A percentile compares a stretch with the other conserved stretches of the same genome.
phyloP scores from a whole-genome alignment of 208 protist genomes.

The Porcisia hertigi region DNA sequence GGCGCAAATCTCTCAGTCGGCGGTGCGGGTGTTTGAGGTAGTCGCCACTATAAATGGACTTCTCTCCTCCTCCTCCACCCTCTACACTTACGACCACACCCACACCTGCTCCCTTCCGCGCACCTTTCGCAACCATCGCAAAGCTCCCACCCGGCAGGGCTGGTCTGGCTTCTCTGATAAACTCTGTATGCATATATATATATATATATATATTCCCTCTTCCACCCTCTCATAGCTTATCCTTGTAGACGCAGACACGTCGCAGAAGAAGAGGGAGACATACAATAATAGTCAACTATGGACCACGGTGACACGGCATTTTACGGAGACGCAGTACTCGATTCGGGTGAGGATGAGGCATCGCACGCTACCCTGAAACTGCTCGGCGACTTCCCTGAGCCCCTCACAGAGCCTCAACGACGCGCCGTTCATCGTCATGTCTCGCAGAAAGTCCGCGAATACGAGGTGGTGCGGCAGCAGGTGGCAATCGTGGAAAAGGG shows the following conservation, averaged over 20 bases:
- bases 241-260: background rate
- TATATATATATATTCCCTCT: background rate
- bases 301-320: conserved; percentile 13
- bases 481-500: conserved; percentile 42
- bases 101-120: background rate
- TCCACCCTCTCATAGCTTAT: background rate
- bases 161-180: background rate
- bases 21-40: background rate
- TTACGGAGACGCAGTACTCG: conserved; percentile 14
- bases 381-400: conserved; percentile 65
- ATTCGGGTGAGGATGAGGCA: conserved; percentile 14
- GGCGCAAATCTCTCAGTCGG: background rate
- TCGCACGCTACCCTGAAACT: conserved; percentile 35
- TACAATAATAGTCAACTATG: background rate
- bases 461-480: conserved; percentile 39
- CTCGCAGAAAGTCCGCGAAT: conserved; percentile 37
- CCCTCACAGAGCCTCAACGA: conserved; percentile 60
- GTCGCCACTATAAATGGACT: background rate
- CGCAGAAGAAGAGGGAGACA: background rate
- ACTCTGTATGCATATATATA: too few species aligned
- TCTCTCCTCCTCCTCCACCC: background rate
- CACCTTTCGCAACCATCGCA: background rate
- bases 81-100: background rate
- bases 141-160: background rate
- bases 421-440: conserved; percentile 45